Base-by-base conservation (phyloP, 805 yeast species). In the Candida germanica region DNA sequence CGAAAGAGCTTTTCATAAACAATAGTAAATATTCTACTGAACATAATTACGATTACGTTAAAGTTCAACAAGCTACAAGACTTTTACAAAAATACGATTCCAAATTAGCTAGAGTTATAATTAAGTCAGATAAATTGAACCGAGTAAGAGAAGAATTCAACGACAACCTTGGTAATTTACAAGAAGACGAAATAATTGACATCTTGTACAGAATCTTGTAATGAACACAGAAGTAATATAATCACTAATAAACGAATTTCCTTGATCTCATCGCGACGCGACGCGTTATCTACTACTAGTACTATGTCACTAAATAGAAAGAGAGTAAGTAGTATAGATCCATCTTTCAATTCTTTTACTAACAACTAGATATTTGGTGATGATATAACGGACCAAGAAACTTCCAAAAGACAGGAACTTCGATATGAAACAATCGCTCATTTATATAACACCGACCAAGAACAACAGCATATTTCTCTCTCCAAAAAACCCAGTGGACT, bases 61-160 rank as follows among this genome's bases (percentile, higher is more conserved):
- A 54, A 40, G 49, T 61, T 19, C 21, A 33, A 1, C 67, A 62
- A 40, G 56, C 63, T 4, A 40, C 64, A 10, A 53, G 56, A 22
- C 40, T 66, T 20, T 44, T 66, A 35, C 44, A 42, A 8, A 41
- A 43, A n/a, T 39, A 58, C 13, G 61, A 58, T 30, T 40, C 48
- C 1, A 27, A 32, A n/a, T 39, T 46, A 1, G 61, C 61, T 4
- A 48, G 40, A 36, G 31, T 26, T 4, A 39, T 53, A 38, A 45
- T 39, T 25, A 42, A 31, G 10, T 13, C 18, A 19, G 24, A 17
- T 18, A 53, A 41, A 29, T 35, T 31, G 29, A 39, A 33, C 5
- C 46, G 44, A 4, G 48, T 58, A 6, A 43, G 65, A 27, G 35
- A 40, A 1, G 43, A 46, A 22, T 53, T 59, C 21, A 53, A 44